phyloP scores from a whole-genome alignment of 805 yeast genomes.

The Schwanniomyces occidentalis region DNA sequence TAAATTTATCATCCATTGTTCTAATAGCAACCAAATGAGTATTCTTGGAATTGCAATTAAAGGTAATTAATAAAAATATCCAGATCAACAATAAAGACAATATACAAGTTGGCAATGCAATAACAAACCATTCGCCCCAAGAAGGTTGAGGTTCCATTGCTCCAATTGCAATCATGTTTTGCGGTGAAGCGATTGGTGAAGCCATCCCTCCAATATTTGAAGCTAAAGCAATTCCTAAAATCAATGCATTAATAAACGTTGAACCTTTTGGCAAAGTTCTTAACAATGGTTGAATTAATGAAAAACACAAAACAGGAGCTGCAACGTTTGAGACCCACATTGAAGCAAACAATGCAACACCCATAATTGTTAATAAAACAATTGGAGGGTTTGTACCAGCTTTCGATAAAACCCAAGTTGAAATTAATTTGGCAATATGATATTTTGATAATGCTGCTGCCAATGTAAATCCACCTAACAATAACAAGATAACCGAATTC shows the following conservation, averaged over 20 bases:
- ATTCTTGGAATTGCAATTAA: slow-evolving; percentile 51
- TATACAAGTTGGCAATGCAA: slow-evolving; percentile 48
- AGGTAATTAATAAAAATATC: slow-evolving; percentile 54
- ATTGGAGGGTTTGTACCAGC: slow-evolving; percentile 54
- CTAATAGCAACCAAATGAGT: slow-evolving; percentile 56
- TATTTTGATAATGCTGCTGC: slow-evolving; percentile 58
- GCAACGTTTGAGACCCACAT: slow-evolving; percentile 64
- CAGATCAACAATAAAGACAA: slow-evolving; percentile 42
- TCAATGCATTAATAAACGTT: slow-evolving; percentile 39
- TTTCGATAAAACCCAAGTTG: slow-evolving; percentile 48
- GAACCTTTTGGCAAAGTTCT: slow-evolving; percentile 45
- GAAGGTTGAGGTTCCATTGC: slow-evolving; percentile 53
- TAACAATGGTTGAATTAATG: slow-evolving; percentile 50
- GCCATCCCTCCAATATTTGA: slow-evolving; percentile 58
- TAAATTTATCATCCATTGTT: slow-evolving; percentile 64
- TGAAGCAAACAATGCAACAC: slow-evolving; percentile 51
- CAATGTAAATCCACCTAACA: slow-evolving; percentile 55
- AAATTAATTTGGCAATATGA: slow-evolving; percentile 50
- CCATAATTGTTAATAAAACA: slow-evolving; percentile 50
- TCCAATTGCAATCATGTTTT: slow-evolving; percentile 54
- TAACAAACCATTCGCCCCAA: slow-evolving; percentile 59
- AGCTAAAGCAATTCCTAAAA: slow-evolving; percentile 50
- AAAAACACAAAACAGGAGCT: slow-evolving; percentile 54
- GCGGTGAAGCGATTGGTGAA: slow-evolving; percentile 56
- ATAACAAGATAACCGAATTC: slow-evolving; percentile 52